A percentile compares a stretch with the other conserved stretches of the same genome.
Evolutionary conservation across 2,329 filamentous ascomycete genomes (phyloP).

Genomic region (Trichoderma hamatum): DNA sequence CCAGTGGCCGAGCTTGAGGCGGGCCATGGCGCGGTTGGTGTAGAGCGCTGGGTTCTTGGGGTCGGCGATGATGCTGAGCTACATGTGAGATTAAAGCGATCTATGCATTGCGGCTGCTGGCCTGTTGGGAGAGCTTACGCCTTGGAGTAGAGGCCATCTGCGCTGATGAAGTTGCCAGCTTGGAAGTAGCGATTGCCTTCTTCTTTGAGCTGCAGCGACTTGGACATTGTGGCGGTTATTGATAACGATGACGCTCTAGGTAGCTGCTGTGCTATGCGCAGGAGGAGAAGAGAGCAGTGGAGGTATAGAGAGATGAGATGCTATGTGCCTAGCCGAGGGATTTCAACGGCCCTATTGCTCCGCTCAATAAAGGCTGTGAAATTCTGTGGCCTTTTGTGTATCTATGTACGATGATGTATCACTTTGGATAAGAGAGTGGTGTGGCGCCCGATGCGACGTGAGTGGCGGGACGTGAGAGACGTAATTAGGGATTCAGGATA

Average conservation of each 20-base stretch:
- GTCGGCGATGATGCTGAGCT: conserved; percentile 71
- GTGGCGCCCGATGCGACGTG: neutral
- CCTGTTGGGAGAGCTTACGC: conserved; percentile 64
- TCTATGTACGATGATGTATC: neutral
- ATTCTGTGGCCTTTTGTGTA: neutral
- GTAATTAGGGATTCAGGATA: neutral
- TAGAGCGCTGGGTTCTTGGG: conserved; percentile 77
- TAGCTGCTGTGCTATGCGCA: neutral
- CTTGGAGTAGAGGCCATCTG: conserved; percentile 72
- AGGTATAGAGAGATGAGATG: neutral
- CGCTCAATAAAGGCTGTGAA: neutral
- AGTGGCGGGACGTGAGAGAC: neutral
- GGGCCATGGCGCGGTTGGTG: conserved; percentile 85
- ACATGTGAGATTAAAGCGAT: conserved; percentile 18
- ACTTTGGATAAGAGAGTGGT: neutral
- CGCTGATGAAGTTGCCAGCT: conserved; percentile 63
- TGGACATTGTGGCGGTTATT: conserved; percentile 36
- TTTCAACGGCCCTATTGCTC: neutral
- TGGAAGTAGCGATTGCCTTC: conserved; percentile 69
- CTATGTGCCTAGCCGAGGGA: neutral
- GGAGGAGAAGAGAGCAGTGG: neutral
- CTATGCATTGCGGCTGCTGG: too few species aligned
- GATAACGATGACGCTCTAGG: neutral
- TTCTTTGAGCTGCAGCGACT: conserved; percentile 52
- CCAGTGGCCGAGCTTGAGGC: conserved; percentile 74